These are phyloP conservation scores for Candida chauliodis DNA, from an alignment of 805 yeast species.

Conservation along the genomic window DNA sequence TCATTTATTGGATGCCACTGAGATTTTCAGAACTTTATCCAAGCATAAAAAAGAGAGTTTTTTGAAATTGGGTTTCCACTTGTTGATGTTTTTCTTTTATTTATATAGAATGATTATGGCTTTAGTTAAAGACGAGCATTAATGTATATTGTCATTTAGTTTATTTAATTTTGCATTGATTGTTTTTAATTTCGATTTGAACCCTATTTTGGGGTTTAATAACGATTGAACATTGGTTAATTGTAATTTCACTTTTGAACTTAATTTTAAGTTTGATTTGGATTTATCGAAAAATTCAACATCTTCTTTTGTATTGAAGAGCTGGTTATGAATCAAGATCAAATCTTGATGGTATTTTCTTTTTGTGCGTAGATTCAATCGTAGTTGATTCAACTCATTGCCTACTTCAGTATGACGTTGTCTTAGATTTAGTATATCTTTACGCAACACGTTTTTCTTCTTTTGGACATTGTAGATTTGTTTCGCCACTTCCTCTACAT, in stretches of 20 bases:
- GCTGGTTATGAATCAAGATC: slow-evolving; percentile 11
- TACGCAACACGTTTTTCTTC: slow-evolving; percentile 28
- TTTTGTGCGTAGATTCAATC: slow-evolving; percentile 18
- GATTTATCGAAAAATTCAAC: neutral
- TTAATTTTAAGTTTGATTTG: neutral
- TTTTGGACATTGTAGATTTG: slow-evolving; percentile 28
- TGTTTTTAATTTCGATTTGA: slow-evolving; percentile 16
- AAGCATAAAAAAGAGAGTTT: slow-evolving; percentile 92
- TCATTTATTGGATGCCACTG: slow-evolving; percentile 93
- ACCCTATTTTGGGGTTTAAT: slow-evolving; percentile 24
- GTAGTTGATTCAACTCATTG: slow-evolving; percentile 24
- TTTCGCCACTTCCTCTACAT: slow-evolving; percentile 26
- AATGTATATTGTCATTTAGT: slow-evolving; percentile 12
- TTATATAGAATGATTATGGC: slow-evolving; percentile 95
- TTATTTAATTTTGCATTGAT: slow-evolving; percentile 21
- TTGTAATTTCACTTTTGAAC: slow-evolving; percentile 10
- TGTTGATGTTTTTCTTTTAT: slow-evolving; percentile 91
- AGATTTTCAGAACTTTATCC: slow-evolving; percentile 89
- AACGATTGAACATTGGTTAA: slow-evolving; percentile 15
- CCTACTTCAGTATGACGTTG: slow-evolving; percentile 31
- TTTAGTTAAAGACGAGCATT: slow-evolving; percentile 57
- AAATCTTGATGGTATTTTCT: slow-evolving; percentile 16
- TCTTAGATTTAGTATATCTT: slow-evolving; percentile 26
- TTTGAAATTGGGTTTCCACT: slow-evolving; percentile 85
- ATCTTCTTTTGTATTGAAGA: slow-evolving; percentile 6